Base-by-base conservation (phyloP, 768 basidiomycete species). In the Phallus indusiatus region DNA sequence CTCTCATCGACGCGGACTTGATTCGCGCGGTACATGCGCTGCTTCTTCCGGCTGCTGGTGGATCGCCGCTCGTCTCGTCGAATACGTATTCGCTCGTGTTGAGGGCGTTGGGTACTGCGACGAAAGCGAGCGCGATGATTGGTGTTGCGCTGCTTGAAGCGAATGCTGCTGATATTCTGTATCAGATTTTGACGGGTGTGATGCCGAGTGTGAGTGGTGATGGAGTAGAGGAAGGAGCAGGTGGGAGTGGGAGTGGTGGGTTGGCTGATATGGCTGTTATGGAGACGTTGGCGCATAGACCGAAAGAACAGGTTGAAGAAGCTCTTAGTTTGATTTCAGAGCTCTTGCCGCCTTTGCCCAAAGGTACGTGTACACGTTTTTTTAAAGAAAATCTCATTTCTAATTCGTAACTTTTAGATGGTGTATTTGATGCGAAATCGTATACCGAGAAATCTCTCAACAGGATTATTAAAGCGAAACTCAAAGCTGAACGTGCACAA, bases 281-380 rank as follows among this genome's bases (percentile, higher is more conserved):
- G 85, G 91, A 98, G 73, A 98, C 95, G 70, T 75, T 99, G 49
- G 93, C 93, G 0, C 94, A 97, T 70, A 80, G 94, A 28, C 90
- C 96, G 4, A 98, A 98, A 73, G 96, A 99, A 61, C 94, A 97
- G 69, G 83, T 98, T 5, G 94, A 97, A 72, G 96, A 99, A 72
- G 85, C 90, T 0, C 75, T 99, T 37, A 86, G 86, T 62, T 79
- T 98, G 42, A 76, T 95, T 35, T 88, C 89, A 21, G 96, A 99
- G 69, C 74, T 99, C 14, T 81, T 99, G 71, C 96, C 96, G 0
- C 92, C 96, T 9, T 72, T 94, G 42, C 90, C 94, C 0, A 93
- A 90, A 82, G 93, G 93, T 90, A 65, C 36, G 74, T 67, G 46
- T 24, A 37, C 50, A 16, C 22, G 42, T 2, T 28, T 47, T 24